Evolutionary conservation across 1,139 yeast genomes (phyloP).

Genomic region (Pichia sp.): DNA sequence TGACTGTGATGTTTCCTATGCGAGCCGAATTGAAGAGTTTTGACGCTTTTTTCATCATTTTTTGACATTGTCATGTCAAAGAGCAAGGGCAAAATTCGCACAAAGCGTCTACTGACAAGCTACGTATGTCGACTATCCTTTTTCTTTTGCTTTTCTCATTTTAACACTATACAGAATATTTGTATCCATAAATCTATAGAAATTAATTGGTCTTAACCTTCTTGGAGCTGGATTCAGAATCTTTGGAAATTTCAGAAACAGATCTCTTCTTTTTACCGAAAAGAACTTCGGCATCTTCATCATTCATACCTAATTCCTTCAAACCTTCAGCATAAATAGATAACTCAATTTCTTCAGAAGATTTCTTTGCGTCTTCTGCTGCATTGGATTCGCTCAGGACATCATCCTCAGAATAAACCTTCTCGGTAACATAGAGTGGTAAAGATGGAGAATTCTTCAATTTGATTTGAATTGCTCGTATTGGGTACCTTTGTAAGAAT

Average conservation of each 20-base stretch:
- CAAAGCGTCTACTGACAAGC: no score
- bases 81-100: no score
- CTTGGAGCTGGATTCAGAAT: neutral
- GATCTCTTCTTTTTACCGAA: conserved; percentile 6
- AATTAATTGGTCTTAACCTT: neutral
- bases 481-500: conserved; percentile 36
- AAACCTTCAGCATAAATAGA: conserved; percentile 67
- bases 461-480: conserved; percentile 63
- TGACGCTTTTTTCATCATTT: no score
- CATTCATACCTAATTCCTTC: conserved; percentile 72
- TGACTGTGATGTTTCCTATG: no score
- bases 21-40: no score
- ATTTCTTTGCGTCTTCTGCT: conserved; percentile 21
- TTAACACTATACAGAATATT: no score
- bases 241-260: neutral
- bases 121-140: no score
- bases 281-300: conserved; percentile 28
- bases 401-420: conserved; percentile 42
- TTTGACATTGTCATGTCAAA: no score
- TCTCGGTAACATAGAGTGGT: conserved; percentile 69
- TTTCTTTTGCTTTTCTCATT: no score
- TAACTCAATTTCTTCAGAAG: conserved; percentile 15
- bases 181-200: no score
- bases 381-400: conserved; percentile 16
- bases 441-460: conserved; percentile 69